Evolutionary conservation across 257 asterid genomes (phyloP), one percentile per base, ranked within the genome.

Genomic region (Jaltomata sinuosa): DNA sequence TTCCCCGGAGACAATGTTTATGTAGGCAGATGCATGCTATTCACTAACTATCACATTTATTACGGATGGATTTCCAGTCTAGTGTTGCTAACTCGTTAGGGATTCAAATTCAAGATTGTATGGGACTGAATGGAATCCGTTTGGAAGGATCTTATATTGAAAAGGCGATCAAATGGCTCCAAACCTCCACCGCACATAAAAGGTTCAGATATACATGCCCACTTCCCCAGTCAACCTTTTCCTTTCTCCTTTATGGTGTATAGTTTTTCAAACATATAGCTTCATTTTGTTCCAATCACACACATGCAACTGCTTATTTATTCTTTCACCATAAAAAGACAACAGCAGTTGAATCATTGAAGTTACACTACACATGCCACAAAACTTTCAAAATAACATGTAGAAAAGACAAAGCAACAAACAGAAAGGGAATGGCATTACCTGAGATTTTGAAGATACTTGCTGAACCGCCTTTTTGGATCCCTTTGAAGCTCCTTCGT

Each of bases 361-460:
- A 49, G 29, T 8, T 6, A 8, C 61, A 77, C 25, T 29, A 77
- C 45, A 77, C 81, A 49, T 77, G 61, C 42, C 62, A 27, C 62
- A 49, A 49, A 19, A 16, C 62, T 27, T 21, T 1, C 42, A 47
- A 64, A 38, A 77, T 77, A 49, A 27, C 81, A 77, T 77, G 81
- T 62, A 77, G 62, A 49, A 77, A 77, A 18, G 81, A 49, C 81
- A 27, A 77, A 27, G 27, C 1, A n/a, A 5, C 81, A 49, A 31
- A 49, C 79, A 11, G 32, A 40, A 38, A 71, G 32, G 38, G 79
- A 71, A 40, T 8, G 61, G 55, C 6, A 81, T 22, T 84, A 95
- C 99, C 98, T 91, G 97, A 88, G 97, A 94, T 89, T 96, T 94
- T 11, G 95, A 90, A 45, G 97, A 86, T 77, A 88, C 68, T 67